phyloP scores from a whole-genome alignment of 2,329 filamentous ascomycete genomes.

The Cadophora gregata region DNA sequence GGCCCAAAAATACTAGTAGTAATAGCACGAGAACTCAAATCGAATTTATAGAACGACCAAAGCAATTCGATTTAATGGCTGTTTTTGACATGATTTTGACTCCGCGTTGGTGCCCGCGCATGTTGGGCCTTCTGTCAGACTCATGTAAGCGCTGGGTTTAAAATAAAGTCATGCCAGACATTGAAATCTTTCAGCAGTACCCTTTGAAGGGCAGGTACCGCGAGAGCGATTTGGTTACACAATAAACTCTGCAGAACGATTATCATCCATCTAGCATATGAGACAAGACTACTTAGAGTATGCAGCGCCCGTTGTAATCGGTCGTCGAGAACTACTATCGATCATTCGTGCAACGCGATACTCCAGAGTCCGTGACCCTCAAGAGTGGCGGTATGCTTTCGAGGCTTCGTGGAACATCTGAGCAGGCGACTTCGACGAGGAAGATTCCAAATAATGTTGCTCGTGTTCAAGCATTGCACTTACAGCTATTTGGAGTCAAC shows the following conservation, averaged over 20 bases:
- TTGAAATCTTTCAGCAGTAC: not conserved
- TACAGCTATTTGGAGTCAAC: not conserved
- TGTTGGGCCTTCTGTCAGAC: too few relatives aligned
- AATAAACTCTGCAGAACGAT: too few relatives aligned
- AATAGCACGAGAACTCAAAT: too few relatives aligned
- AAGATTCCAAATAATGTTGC: not conserved
- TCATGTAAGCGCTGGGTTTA: too few relatives aligned
- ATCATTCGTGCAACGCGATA: constrained; percentile 1
- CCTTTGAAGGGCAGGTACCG: too few relatives aligned
- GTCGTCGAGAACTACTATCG: not conserved
- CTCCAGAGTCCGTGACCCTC: not conserved
- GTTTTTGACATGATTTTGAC: too few relatives aligned
- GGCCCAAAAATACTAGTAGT: too few relatives aligned
- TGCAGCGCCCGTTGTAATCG: not conserved
- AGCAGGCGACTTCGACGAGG: not conserved
- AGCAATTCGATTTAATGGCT: too few relatives aligned
- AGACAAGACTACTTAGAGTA: not conserved
- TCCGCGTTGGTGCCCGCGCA: too few relatives aligned
- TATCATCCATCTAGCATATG: not conserved
- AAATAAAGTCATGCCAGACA: too few relatives aligned
- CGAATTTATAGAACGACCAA: too few relatives aligned
- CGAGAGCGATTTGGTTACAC: not conserved
- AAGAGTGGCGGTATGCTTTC: not conserved
- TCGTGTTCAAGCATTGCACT: not conserved
- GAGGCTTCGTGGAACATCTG: not conserved